Base-by-base conservation (phyloP, 352 stramenopile genomes). In the Globisporangium cederbergense region DNA sequence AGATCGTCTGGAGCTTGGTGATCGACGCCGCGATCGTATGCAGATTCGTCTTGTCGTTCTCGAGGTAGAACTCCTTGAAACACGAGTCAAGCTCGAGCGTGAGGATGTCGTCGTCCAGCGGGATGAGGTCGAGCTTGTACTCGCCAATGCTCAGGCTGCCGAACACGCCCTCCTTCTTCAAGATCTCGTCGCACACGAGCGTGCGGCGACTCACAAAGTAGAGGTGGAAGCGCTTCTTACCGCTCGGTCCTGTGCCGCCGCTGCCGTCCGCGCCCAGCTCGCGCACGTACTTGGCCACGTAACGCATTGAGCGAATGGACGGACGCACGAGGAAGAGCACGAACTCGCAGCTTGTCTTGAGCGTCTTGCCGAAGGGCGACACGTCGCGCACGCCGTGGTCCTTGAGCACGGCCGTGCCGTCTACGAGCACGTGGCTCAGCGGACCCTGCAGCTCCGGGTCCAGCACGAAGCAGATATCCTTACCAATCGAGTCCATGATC, bases 81-180 rank as follows among this genome's bases (percentile, higher is more conserved):
- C 89, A 91, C 46, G 81, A 65, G 47, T 93, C 79, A 38, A 98
- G 80, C 77, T 99, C 97, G 36, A 98, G 83, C 68, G 87, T 97
- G 10, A 98, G 68, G 6, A 99, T 66, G 72, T 99, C 97, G 55
- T 93, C 93, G 73, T 99, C 97, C 22, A 98, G 87, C 2, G 97
- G 96, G 62, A 99, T 97, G 10, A 99, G 76, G 77, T 99, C 96
- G 32, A 99, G 81, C 43, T 89, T 90, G 76, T 96, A 96, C 61
- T 97, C 90, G 47, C 85, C 86, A 30, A 97, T 81, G 54, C 86
- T 91, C 20, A 97, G 70, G 50, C 83, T 90, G 18, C 86, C 83
- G 62, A 96, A 91, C n/a, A 96, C 89, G 20, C 75, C 78, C 55
- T 93, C 88, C 53, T 97, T 97, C 73, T 95, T 93, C 2, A 98